Evolutionary conservation across 495 filamentous ascomycete genomes (phyloP), one percentile per base, ranked within the genome.

Genomic region (Bryoglossum gracile): DNA sequence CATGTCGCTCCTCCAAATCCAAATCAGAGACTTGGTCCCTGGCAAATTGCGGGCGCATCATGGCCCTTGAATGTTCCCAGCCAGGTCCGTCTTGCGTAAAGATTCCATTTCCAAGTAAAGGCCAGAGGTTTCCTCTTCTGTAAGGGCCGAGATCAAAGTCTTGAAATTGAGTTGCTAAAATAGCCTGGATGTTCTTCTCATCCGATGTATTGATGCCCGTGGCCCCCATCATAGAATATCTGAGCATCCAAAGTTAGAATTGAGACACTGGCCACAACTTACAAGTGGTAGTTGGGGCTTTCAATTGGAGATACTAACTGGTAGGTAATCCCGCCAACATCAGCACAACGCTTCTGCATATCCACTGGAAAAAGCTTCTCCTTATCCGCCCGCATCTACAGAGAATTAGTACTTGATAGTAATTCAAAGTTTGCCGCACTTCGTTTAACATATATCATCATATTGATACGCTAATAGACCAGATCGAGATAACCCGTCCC

Each of bases 71-170:
- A 37, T 69, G 64, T 13, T 63, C 57, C 86, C 85, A 91, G 8
- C 57, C 61, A 10, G 66, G 63, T 11, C 85, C 86, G 55, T 87
- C 78, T 3, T 71, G 68, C 1, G 80, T 82, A 59, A 91, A 89
- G 50, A 90, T 82, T 19, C 84, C 85, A 35, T 75, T 58, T 6
- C 85, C 85, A 0, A 88, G 58, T 3, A 88, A 55, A 0, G 78
- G 78, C 18, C 53, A 61, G 62, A 83, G 73, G 24, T 59, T 65
- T 0, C 63, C 59, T 8, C 65, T 54, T 13, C 82, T 68, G 10
- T 62, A 33, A 11, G 68, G 58, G 1, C 77, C 79, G 1, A 88
- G 58, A 10, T 68, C 67, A 62, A 76, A 90, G 52, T 84, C 78
- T 13, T 74, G 61, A 60, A 86, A 86, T 4, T 79, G 68, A 4